Evolutionary conservation across 371 early-diverging fungal genomes (phyloP), one percentile per base, ranked within the genome.

Genomic region (Circinella minor): DNA sequence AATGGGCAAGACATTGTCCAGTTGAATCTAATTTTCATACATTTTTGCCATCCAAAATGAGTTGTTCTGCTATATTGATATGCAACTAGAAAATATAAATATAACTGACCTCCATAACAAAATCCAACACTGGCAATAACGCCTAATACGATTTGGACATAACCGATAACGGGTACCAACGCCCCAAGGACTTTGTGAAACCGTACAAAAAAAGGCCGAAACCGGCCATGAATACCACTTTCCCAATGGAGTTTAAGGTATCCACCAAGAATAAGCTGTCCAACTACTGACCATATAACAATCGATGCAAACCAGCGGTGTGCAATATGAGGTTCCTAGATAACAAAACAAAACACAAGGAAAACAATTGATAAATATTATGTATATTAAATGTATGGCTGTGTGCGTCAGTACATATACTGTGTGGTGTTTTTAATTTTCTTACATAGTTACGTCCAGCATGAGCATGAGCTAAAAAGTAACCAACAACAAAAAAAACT

Each of bases 1-100:
- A 86, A 70, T 90, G 91, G 1, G 91, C 91, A 49, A 90, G 75
- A 54, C 91, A 90, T 67, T 90, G 91, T 10, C 88, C 91, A 3
- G 81, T 77, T 54, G 76, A 75, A 9, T 87, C 90, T 84, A 71
- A 8, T 51, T 43, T 9, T 6, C 43, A 43, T 9, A 46, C 55
- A 37, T 27, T 27, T 27, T 27, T 27, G 2, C 2, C 27, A 2
- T 27, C 27, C 27, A 27, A 27, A 2, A 27, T 27, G 27, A 27
- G 27, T 27, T 27, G 27, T 27, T 27, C 27, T 27, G 27, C 27
- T 27, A 27, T 27, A 27, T 27, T 27, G 27, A 27, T 27, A 27
- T 27, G 27, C 27, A 27, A 27, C 27, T 27, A 18, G 14, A 8
- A 20, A 46, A 54, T 2, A 57, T 69, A 18, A n/a, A 36, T 59